phyloP scores from a whole-genome alignment of 208 protist species.

The Acanthamoeba triangularis region DNA sequence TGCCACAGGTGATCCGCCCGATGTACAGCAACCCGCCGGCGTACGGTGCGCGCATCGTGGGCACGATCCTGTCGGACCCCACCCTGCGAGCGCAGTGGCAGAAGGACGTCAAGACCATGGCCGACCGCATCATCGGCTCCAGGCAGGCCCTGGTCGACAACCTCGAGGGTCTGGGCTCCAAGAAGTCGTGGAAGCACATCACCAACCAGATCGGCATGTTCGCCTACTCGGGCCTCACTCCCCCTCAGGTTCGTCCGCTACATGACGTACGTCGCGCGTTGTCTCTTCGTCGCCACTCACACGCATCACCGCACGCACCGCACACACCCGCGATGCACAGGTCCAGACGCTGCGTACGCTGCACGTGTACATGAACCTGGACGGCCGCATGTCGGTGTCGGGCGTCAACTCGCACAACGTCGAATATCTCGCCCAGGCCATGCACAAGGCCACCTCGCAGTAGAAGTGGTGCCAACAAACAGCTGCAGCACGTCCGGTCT shows the following conservation, averaged over 20 bases:
- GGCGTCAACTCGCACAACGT: conserved; percentile 93
- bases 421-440: conserved; percentile 91
- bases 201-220: conserved; percentile 99
- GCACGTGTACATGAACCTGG: conserved; percentile 93
- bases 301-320: no score
- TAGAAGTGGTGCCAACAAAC: neutral
- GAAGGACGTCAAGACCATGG: conserved; percentile 77
- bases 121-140: conserved; percentile 75
- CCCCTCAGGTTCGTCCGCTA: conserved; percentile 19
- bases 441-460: conserved; percentile 88
- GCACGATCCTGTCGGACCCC: conserved; percentile 93
- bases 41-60: conserved; percentile 96
- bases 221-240: conserved; percentile 92
- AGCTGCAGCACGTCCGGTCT: no score
- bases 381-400: conserved; percentile 94
- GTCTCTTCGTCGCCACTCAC: neutral
- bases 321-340: no score
- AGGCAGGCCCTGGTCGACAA: conserved; percentile 31
- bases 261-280: neutral
- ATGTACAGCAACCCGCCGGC: conserved; percentile 97
- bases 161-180: conserved; percentile 62
- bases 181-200: conserved; percentile 96
- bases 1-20: conserved; percentile 94
- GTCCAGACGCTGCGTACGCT: conserved; percentile 84
- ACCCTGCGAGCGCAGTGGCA: conserved; percentile 86